Conservation (phyloP, 192 early-diverging fungal genomes). For the Rhizophagus prolifer region DNA sequence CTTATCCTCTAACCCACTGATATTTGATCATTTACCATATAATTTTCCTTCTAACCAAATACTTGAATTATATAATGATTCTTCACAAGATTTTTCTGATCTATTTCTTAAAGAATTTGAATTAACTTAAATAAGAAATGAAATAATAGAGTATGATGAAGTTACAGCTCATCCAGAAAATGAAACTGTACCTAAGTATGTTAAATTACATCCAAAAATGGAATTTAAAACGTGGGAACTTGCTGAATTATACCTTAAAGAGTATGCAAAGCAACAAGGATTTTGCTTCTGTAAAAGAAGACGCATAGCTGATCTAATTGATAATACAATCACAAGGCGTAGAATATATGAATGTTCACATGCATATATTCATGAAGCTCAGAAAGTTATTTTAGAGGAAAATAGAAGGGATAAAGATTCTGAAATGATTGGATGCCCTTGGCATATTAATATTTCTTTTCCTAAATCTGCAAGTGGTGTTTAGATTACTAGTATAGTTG, state of each 20-base stretch:
- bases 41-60: too few relatives aligned
- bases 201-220: not conserved
- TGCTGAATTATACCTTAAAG: not conserved
- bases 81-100: too few relatives aligned
- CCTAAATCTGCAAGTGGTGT: not conserved
- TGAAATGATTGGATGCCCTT: too few relatives aligned
- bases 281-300: not conserved
- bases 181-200: not conserved
- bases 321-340: not conserved
- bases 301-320: not conserved
- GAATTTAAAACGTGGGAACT: not conserved
- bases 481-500: not conserved
- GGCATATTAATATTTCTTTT: not conserved
- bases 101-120: too few relatives aligned
- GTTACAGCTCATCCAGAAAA: not conserved
- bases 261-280: not conserved
- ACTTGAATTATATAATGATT: too few relatives aligned
- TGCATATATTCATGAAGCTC: not conserved
- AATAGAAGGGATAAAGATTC: too few relatives aligned
- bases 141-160: too few relatives aligned
- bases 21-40: too few relatives aligned
- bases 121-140: too few relatives aligned
- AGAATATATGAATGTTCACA: not conserved
- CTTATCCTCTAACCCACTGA: too few relatives aligned
- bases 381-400: conserved; percentile 5